Base-by-base conservation (phyloP, 2,329 filamentous ascomycete species). In the Claviceps sp. region DNA sequence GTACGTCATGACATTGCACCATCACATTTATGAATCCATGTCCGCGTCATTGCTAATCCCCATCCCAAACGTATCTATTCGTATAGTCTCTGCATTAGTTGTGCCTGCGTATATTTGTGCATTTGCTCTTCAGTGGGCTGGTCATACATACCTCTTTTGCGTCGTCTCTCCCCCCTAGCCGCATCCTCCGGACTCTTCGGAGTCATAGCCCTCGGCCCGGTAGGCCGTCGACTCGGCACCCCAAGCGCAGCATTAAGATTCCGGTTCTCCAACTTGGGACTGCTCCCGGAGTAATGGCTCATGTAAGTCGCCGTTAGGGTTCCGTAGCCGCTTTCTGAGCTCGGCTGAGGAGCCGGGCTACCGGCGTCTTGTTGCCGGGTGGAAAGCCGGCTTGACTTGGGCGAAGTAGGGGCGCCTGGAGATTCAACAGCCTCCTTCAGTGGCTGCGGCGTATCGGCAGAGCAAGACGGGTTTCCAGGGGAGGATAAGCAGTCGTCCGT, bases 351-450 rank as follows among this genome's bases (percentile, higher is more conserved):
- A n/a, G 76, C 64, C 0, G 79, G 78, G 62, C 76, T 79, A 46
- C 76, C 79, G 45, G 67, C 67, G 61, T 78, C 78, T 54, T 72
- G 70, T 22, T 48, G 48, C 48, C 79, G 63, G 62, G 76, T 76
- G 49, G 70, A 75, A 44, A 76, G 63, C 18, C 75, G 72, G 51
- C 65, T 68, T 40, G 70, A 66, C 55, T 72, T 72, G 7, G 72
- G 69, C 9, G 77, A 73, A 2, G 73, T 73, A 30, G 71, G 65
- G 4, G 62, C 58, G 13, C 64, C 66, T 5, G 63, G 60, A 40
- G 61, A 63, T 5, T 75, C 76, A 0, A 83, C 63, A 0, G 78
- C 76, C 65, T 84, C 80, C 67, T 84, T 84, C 5, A 80, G 80
- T 38, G 81, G 81, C 3, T 78, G 73, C 1, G 78, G 76, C 1